A percentile compares a stretch with the other conserved stretches of the same genome.
These are phyloP conservation scores for Didymella exigua DNA, from an alignment of 2,329 filamentous ascomycete genomes.

Conservation along the genomic window DNA sequence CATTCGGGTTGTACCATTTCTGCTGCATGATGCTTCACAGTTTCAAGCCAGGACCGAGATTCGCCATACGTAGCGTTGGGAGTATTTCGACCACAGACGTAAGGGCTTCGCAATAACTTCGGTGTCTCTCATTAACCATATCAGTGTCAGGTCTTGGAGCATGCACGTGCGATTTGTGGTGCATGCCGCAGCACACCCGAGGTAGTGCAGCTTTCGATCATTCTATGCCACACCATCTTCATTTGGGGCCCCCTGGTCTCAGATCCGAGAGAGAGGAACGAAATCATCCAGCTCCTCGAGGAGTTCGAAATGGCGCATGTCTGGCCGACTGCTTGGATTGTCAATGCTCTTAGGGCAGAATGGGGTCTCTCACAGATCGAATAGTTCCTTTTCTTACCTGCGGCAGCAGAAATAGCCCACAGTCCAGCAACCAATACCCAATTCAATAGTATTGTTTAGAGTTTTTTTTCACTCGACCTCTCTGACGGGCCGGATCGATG, in stretches of 20 bases:
- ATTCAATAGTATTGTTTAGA: too few relatives aligned
- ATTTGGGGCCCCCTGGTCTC: slow-evolving; percentile 35
- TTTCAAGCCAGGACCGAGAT: slow-evolving; percentile 38
- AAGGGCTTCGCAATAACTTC: slow-evolving; percentile 1
- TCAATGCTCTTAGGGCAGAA: slow-evolving; percentile 32
- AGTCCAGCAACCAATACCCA: neutral
- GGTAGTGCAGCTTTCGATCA: slow-evolving; percentile 31
- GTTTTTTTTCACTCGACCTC: neutral
- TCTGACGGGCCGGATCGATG: neutral
- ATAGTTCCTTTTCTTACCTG: neutral
- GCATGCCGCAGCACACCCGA: slow-evolving; percentile 34
- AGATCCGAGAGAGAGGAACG: slow-evolving; percentile 24
- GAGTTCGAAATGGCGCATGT: slow-evolving; percentile 31
- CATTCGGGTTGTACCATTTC: slow-evolving; percentile 38
- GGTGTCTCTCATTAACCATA: slow-evolving; percentile 8
- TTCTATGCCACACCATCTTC: slow-evolving; percentile 36
- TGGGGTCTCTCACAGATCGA: slow-evolving; percentile 25
- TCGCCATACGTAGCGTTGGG: slow-evolving; percentile 29
- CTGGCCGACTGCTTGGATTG: slow-evolving; percentile 43
- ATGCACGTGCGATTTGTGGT: slow-evolving; percentile 37
- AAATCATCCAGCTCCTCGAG: slow-evolving; percentile 31
- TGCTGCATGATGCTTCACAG: slow-evolving; percentile 38
- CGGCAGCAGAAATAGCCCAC: neutral
- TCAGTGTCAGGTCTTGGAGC: slow-evolving; percentile 29
- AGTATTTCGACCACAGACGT: slow-evolving; percentile 31